A percentile compares a stretch with the other conserved stretches of the same genome.
Evolutionary conservation across 192 early-diverging fungal species (phyloP).

Genomic region (Backusella parvicylindrica): DNA sequence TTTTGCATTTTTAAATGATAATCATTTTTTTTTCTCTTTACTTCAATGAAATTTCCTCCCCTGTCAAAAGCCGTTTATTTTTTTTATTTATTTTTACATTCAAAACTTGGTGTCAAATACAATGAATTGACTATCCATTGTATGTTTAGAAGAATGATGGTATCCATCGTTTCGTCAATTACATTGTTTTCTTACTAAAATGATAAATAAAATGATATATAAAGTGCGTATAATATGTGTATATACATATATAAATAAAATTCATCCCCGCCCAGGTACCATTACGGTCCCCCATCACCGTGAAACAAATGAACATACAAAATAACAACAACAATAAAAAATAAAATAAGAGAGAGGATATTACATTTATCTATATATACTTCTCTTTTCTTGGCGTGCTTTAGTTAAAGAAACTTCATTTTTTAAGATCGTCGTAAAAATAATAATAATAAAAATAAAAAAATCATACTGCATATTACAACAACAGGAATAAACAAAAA

Average conservation of each 20-base stretch:
- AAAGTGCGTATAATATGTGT: neutral
- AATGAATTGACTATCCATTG: neutral
- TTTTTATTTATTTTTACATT: too few species aligned
- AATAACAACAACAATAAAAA: neutral
- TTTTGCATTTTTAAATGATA: neutral
- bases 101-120: too few species aligned
- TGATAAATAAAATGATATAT: neutral
- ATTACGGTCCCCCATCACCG: neutral
- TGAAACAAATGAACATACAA: neutral
- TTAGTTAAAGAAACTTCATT: neutral
- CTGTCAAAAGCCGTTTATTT: slow-evolving; percentile 6
- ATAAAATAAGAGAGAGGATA: neutral
- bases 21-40: slow-evolving; percentile 4
- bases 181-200: neutral
- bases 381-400: neutral
- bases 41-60: neutral
- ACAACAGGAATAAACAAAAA: neutral
- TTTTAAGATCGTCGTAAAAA: neutral
- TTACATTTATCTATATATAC: neutral
- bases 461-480: neutral
- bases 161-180: neutral
- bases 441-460: neutral
- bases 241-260: neutral
- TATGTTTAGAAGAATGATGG: neutral
- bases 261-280: slow-evolving; percentile 3